phyloP scores from a whole-genome alignment of 2,329 filamentous ascomycete genomes.

The Talaromyces sp. region DNA sequence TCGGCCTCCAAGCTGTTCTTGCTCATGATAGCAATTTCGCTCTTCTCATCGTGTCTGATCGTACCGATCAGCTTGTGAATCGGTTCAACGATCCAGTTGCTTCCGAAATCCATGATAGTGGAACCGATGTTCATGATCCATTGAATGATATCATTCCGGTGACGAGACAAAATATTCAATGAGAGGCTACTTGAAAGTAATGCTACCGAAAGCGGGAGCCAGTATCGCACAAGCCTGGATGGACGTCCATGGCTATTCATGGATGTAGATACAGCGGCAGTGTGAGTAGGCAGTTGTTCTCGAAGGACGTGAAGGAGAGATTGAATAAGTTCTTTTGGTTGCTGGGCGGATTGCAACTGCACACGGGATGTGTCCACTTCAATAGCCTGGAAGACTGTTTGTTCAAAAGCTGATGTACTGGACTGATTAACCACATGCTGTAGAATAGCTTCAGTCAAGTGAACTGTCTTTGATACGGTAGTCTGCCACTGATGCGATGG shows the following conservation, averaged over 20 bases:
- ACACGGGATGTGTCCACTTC: slow-evolving; percentile 61
- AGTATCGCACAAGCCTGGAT: slow-evolving; percentile 76
- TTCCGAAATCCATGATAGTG: slow-evolving; percentile 87
- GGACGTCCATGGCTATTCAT: slow-evolving; percentile 73
- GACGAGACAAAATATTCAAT: slow-evolving; percentile 74
- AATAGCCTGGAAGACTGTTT: slow-evolving; percentile 59
- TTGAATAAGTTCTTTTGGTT: slow-evolving; percentile 41
- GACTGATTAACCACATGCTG: slow-evolving; percentile 67
- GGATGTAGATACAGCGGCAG: slow-evolving; percentile 57
- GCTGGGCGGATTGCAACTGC: slow-evolving; percentile 35
- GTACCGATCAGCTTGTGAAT: slow-evolving; percentile 81
- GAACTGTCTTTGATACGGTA: slow-evolving; percentile 76
- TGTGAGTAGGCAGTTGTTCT: slow-evolving; percentile 68
- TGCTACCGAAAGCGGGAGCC: slow-evolving; percentile 73
- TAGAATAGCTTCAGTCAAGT: slow-evolving; percentile 83
- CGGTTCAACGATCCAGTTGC: slow-evolving; percentile 93
- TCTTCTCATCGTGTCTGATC: slow-evolving; percentile 88
- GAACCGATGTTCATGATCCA: slow-evolving; percentile 80
- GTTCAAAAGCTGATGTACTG: slow-evolving; percentile 57
- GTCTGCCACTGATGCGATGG: slow-evolving; percentile 66
- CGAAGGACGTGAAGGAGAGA: slow-evolving; percentile 63
- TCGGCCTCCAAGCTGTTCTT: slow-evolving; percentile 88
- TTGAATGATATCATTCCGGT: slow-evolving; percentile 72
- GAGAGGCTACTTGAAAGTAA: slow-evolving; percentile 84
- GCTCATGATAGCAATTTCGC: slow-evolving; percentile 96